Conservation (phyloP, 139 green algal genomes). For the Mesotaenium endlicherianum region DNA sequence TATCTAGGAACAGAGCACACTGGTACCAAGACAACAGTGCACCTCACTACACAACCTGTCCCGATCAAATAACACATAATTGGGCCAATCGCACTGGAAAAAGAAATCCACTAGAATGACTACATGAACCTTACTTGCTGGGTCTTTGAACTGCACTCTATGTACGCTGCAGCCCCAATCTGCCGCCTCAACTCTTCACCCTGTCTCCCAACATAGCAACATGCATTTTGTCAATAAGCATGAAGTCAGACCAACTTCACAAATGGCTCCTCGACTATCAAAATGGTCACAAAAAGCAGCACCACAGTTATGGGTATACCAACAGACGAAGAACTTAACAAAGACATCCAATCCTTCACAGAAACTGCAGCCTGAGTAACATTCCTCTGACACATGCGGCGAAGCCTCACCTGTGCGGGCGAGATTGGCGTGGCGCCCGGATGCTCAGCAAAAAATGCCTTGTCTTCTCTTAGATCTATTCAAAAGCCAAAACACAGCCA, state of each 20-base stretch:
- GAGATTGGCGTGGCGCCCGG: constrained; percentile 29
- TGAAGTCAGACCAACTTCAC: background rate
- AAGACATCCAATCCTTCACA: no score
- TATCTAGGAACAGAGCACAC: no score
- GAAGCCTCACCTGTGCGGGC: constrained; percentile 8
- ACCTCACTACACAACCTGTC: background rate
- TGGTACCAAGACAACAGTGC: no score
- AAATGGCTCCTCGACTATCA: background rate
- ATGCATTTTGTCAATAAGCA: background rate
- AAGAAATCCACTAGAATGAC: no score
- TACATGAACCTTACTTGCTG: constrained; percentile 49
- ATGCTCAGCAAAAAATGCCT: constrained; percentile 47
- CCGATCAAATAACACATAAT: no score
- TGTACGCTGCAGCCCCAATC: constrained; percentile 51
- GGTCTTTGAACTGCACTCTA: constrained; percentile 58
- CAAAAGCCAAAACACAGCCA: no score
- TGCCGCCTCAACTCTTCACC: constrained; percentile 51
- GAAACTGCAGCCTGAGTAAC: background rate
- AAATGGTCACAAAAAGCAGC: background rate
- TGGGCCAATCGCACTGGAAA: no score
- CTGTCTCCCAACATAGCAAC: constrained; percentile 8
- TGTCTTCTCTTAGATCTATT: constrained; percentile 50
- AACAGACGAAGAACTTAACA: no score
- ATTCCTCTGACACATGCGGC: no score
- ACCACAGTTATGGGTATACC: no score